phyloP scores from a whole-genome alignment of 108 stramenopile species.

The Schizochytrium sp. region DNA sequence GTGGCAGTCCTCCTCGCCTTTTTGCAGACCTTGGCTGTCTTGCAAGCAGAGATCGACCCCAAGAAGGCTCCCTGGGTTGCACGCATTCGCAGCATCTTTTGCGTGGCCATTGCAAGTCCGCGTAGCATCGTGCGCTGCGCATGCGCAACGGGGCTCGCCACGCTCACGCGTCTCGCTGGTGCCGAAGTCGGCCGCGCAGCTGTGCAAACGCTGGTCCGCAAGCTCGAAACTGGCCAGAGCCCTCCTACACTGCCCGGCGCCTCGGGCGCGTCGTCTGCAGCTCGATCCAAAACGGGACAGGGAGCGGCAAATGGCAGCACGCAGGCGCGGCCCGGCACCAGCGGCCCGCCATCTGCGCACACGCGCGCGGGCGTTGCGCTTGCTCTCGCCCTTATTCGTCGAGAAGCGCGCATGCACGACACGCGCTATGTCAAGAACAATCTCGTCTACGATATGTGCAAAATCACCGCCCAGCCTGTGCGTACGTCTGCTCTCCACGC shows the following conservation, averaged over 20 bases:
- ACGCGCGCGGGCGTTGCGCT: neutral
- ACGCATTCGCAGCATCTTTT: neutral
- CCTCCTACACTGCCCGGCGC: neutral
- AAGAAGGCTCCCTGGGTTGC: neutral
- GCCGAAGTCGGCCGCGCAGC: neutral
- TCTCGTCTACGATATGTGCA: neutral
- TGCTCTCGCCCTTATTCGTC: neutral
- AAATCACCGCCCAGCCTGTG: neutral
- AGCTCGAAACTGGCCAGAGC: neutral
- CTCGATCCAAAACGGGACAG: no score
- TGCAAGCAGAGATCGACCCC: neutral
- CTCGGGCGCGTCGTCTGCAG: neutral
- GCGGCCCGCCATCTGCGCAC: neutral
- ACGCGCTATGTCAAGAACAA: neutral
- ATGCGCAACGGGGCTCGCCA: neutral
- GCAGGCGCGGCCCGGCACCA: neutral
- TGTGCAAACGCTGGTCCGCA: neutral
- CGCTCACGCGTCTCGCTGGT: neutral
- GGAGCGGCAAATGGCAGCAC: neutral
- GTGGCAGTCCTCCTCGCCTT: neutral
- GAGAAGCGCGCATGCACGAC: conserved; percentile 2
- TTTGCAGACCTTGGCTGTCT: neutral
- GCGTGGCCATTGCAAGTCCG: conserved; percentile 5
- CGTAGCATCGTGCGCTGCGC: neutral
- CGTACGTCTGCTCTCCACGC: neutral